Percentiles rank a stretch among this genome's conserved stretches.
Evolutionary conservation across 179 eudicot species (phyloP).

Genomic region (Patellifolia procumbens): DNA sequence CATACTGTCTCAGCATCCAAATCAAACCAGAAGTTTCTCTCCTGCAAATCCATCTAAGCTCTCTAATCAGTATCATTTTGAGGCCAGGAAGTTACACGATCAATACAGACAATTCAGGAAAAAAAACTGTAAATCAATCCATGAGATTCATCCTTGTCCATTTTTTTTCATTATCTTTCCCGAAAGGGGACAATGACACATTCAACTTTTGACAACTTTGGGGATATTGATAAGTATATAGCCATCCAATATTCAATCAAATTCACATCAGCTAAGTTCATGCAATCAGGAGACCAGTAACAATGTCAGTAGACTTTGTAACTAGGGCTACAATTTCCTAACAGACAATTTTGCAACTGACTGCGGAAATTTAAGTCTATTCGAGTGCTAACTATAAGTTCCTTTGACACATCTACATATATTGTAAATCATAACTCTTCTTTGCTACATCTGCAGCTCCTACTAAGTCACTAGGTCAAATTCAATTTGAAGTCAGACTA

Average conservation of each 20-base stretch:
- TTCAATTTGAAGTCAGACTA: background rate
- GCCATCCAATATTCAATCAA: background rate
- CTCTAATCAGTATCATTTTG: background rate
- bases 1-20: background rate
- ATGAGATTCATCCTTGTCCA: background rate
- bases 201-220: background rate
- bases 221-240: background rate
- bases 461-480: background rate
- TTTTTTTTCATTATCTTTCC: background rate
- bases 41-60: constrained; percentile 19
- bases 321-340: background rate
- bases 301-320: background rate
- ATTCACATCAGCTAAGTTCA: background rate
- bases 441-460: background rate
- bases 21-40: constrained; percentile 13
- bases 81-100: background rate
- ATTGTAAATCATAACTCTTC: background rate
- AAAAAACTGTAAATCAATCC: background rate
- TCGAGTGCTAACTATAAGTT: background rate
- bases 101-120: background rate
- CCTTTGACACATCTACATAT: background rate
- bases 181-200: background rate
- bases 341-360: background rate
- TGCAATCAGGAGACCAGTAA: background rate
- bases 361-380: background rate